Percentiles rank a stretch among this genome's conserved stretches.
Evolutionary conservation across 2,329 filamentous ascomycete genomes (phyloP).

Genomic region (Pyricularia sp.): DNA sequence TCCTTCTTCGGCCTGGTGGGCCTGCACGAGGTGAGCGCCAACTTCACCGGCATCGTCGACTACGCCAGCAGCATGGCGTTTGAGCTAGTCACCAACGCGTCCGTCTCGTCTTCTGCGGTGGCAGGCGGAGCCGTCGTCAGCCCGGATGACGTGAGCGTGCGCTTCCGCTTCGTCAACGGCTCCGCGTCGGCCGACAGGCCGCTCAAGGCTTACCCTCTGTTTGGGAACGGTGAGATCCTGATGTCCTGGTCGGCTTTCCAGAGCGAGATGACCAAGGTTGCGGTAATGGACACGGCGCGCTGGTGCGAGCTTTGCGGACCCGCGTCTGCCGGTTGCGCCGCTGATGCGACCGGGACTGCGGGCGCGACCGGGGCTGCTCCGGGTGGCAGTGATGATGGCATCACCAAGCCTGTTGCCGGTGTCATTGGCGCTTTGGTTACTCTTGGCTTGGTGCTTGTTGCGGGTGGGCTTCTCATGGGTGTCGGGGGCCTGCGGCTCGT

Average conservation of each 20-base stretch:
- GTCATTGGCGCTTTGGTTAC: conserved; percentile 65
- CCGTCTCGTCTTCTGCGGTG: conserved; percentile 14
- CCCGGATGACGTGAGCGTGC: conserved; percentile 36
- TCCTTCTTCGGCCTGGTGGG: conserved; percentile 49
- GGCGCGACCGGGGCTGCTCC: conserved; percentile 10
- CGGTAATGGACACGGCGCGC: conserved; percentile 46
- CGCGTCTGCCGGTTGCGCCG: conserved; percentile 51
- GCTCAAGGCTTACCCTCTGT: conserved; percentile 36
- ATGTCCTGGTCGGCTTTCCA: conserved; percentile 61
- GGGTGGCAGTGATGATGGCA: conserved; percentile 22
- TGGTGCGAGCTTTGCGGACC: conserved; percentile 74
- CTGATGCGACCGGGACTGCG: conserved; percentile 5
- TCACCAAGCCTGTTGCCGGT: conserved; percentile 63
- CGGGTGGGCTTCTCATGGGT: conserved; percentile 29
- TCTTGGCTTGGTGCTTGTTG: conserved; percentile 32
- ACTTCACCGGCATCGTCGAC: conserved; percentile 69
- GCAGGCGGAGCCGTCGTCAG: conserved; percentile 6
- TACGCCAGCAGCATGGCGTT: conserved; percentile 75
- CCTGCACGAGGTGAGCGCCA: conserved; percentile 33
- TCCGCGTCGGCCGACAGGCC: conserved; percentile 37
- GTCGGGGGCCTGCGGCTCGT: conserved; percentile 31
- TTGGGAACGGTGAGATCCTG: conserved; percentile 39
- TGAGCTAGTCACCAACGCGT: conserved; percentile 51
- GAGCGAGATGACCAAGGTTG: conserved; percentile 48
- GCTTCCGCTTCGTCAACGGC: conserved; percentile 50